phyloP scores from a whole-genome alignment of 345 rosid species.

The Murraya paniculata region DNA sequence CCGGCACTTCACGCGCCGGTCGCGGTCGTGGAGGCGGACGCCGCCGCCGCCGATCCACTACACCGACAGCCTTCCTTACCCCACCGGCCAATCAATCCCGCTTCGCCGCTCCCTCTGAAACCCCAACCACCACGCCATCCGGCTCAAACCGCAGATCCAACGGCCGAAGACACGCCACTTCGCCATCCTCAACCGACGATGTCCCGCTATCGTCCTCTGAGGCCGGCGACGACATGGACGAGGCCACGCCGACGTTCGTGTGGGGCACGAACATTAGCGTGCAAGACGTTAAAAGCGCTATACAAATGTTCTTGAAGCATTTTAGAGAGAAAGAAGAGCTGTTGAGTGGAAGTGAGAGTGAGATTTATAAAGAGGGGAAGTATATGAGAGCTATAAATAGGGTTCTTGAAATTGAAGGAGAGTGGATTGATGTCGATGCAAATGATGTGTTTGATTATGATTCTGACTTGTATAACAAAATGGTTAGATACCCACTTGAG shows the following conservation, averaged over 20 bases:
- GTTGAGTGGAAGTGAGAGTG: slow-evolving; percentile 23
- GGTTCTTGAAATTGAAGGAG: slow-evolving; percentile 84
- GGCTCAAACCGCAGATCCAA: slow-evolving; percentile 30
- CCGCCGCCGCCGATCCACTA: slow-evolving; percentile 27
- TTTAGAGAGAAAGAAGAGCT: slow-evolving; percentile 57
- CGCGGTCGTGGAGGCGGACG: slow-evolving; percentile 14
- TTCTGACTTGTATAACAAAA: slow-evolving; percentile 74
- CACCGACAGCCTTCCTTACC: slow-evolving; percentile 23
- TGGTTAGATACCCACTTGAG: slow-evolving; percentile 91
- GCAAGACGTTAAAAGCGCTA: slow-evolving; percentile 81
- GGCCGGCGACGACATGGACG: slow-evolving; percentile 62
- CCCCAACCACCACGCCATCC: slow-evolving; percentile 50
- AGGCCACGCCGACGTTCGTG: slow-evolving; percentile 74
- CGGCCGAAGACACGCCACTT: slow-evolving; percentile 30
- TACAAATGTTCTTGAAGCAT: slow-evolving; percentile 84
- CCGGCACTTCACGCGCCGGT: not conserved
- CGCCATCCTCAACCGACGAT: slow-evolving; percentile 59
- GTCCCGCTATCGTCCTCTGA: slow-evolving; percentile 52
- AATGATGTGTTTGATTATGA: slow-evolving; percentile 82
- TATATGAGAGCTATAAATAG: slow-evolving; percentile 68
- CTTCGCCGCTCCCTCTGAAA: slow-evolving; percentile 37
- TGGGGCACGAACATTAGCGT: slow-evolving; percentile 99
- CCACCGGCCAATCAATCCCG: slow-evolving; percentile 27
- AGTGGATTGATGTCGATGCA: slow-evolving; percentile 90
- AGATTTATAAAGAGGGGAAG: slow-evolving; percentile 74